Evolutionary conservation across 768 basidiomycete genomes (phyloP).

Genomic region (Trametes maxima): DNA sequence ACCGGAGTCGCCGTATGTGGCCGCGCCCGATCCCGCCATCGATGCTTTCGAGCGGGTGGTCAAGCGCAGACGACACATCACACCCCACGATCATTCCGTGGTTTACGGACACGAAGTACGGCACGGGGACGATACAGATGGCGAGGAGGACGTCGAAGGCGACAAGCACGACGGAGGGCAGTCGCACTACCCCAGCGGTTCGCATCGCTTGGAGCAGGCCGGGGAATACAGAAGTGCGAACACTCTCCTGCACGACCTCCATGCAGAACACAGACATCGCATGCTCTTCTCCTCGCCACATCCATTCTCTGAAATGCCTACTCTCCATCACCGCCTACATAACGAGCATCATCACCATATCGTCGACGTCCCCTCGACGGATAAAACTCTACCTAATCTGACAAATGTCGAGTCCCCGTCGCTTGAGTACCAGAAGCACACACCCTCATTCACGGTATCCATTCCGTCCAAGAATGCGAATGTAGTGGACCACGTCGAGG

Average conservation of each 20-base stretch:
- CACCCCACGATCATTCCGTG: not conserved
- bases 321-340: not conserved
- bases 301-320: not conserved
- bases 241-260: conserved; percentile 67
- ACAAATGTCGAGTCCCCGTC: not conserved
- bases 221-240: conserved; percentile 63
- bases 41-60: conserved; percentile 21
- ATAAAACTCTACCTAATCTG: not conserved
- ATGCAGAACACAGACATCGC: conserved; percentile 68
- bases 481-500: conserved; percentile 42
- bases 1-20: conserved; percentile 5
- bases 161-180: conserved; percentile 9
- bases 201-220: conserved; percentile 26
- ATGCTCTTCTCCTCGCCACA: conserved; percentile 41
- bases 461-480: conserved; percentile 12
- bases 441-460: conserved; percentile 9
- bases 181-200: not conserved
- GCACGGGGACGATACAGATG: conserved; percentile 16
- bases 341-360: not conserved
- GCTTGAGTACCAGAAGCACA: not conserved
- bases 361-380: not conserved
- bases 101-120: not conserved
- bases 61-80: conserved; percentile 23
- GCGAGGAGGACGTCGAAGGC: conserved; percentile 28
- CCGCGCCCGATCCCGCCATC: conserved; percentile 12